Conservation (phyloP, 306 rosid genomes). For the Dryas alaskensis region DNA sequence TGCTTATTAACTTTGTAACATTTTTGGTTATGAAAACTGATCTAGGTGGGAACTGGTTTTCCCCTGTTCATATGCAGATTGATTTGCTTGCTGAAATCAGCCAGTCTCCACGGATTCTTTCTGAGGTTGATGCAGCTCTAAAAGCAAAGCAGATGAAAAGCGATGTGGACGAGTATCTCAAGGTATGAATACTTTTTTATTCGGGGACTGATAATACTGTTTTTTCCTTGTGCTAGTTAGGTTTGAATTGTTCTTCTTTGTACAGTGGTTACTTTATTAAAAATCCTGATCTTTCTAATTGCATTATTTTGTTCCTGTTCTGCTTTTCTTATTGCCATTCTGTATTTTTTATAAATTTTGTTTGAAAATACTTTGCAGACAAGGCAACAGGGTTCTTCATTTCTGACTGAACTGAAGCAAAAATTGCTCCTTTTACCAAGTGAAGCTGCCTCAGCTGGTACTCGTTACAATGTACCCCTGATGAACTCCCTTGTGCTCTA, state of each 20-base stretch:
- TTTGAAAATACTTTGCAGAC: conserved; percentile 52
- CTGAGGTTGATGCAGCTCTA: conserved; percentile 90
- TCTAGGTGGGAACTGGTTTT: conserved; percentile 12
- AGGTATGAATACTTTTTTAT: conserved; percentile 38
- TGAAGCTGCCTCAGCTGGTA: conserved; percentile 83
- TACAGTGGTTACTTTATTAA: neutral
- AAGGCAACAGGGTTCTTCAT: conserved; percentile 58
- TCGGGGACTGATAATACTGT: neutral
- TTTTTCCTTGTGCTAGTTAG: neutral
- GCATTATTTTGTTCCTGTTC: neutral
- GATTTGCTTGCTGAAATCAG: conserved; percentile 91
- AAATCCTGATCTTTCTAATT: neutral
- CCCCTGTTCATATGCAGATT: conserved; percentile 48
- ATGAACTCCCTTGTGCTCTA: conserved; percentile 91
- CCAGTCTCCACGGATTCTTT: conserved; percentile 81
- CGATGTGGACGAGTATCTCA: conserved; percentile 88
- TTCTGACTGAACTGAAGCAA: conserved; percentile 82
- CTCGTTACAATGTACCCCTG: conserved; percentile 85
- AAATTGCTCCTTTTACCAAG: conserved; percentile 70
- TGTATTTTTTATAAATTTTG: conserved; percentile 1
- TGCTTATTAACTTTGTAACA: neutral
- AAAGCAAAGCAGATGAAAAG: conserved; percentile 85
- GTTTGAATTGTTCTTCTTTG: neutral
- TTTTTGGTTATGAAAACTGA: neutral
- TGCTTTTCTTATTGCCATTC: neutral